phyloP scores from a whole-genome alignment of 768 basidiomycete genomes.

The Leccinellum rugosiceps region DNA sequence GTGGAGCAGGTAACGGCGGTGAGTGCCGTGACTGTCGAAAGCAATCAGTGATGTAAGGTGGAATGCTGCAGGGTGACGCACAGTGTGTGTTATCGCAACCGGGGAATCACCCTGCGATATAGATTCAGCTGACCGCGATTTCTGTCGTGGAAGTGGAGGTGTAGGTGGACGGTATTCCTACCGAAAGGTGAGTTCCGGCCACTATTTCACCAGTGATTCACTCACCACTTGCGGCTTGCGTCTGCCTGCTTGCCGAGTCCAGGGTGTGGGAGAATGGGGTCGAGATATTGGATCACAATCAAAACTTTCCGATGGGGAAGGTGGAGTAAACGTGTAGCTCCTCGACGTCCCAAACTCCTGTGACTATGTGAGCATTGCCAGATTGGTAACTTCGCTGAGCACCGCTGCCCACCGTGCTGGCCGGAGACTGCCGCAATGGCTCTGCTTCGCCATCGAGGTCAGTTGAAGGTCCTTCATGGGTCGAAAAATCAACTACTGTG shows the following conservation, averaged over 20 bases:
- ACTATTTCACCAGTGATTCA: not conserved
- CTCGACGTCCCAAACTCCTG: slow-evolving; percentile 33
- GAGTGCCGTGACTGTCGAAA: slow-evolving; percentile 24
- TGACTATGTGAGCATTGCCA: slow-evolving; percentile 27
- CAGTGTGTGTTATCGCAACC: slow-evolving; percentile 25
- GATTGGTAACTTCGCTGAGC: slow-evolving; percentile 25
- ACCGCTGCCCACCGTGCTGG: slow-evolving; percentile 32
- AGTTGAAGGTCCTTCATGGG: slow-evolving; percentile 23
- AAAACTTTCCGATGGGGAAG: slow-evolving; percentile 34
- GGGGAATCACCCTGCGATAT: slow-evolving; percentile 33
- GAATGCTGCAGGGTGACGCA: slow-evolving; percentile 9
- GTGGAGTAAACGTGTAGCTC: slow-evolving; percentile 30
- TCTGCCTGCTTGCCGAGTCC: slow-evolving; percentile 24
- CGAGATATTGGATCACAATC: slow-evolving; percentile 34
- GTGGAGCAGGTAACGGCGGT: slow-evolving; percentile 20
- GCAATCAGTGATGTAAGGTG: slow-evolving; percentile 1
- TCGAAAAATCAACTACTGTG: slow-evolving; percentile 31
- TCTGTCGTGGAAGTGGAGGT: slow-evolving; percentile 46
- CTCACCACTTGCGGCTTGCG: slow-evolving; percentile 29
- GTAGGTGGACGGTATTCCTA: slow-evolving; percentile 60
- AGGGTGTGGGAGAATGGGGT: slow-evolving; percentile 36
- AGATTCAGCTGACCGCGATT: slow-evolving; percentile 29
- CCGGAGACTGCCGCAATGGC: slow-evolving; percentile 32
- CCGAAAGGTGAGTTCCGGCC: slow-evolving; percentile 2
- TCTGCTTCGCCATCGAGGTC: slow-evolving; percentile 25